A percentile compares a stretch with the other conserved stretches of the same genome.
These are phyloP conservation scores for Euphorbia tirucalli DNA, from an alignment of 345 rosid genomes.

Conservation along the genomic window DNA sequence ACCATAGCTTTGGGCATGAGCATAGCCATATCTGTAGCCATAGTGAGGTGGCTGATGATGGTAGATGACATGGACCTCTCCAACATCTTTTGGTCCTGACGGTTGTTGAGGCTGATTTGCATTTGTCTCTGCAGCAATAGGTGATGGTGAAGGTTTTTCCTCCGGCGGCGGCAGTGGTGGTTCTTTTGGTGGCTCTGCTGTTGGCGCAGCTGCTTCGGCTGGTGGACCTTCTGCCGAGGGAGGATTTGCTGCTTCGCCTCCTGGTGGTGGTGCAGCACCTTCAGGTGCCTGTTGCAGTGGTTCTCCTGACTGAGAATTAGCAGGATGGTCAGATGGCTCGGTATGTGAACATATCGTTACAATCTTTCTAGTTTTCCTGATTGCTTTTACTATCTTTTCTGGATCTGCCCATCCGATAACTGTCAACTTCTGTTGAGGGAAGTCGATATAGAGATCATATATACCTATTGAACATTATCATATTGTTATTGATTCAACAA, in stretches of 20 bases:
- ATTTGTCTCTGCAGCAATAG: conserved; percentile 27
- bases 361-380: conserved; percentile 59
- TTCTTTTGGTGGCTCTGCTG: conserved; percentile 45
- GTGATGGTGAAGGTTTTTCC: conserved; percentile 34
- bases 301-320: conserved; percentile 43
- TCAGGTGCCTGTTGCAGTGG: conserved; percentile 28
- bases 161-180: conserved; percentile 31
- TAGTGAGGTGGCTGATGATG: conserved; percentile 46
- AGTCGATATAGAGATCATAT: conserved; percentile 52
- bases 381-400: conserved; percentile 54
- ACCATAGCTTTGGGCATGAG: conserved; percentile 14
- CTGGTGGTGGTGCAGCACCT: conserved; percentile 31
- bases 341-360: conserved; percentile 53
- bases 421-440: conserved; percentile 63
- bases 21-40: conserved; percentile 37
- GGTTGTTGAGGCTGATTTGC: conserved; percentile 31
- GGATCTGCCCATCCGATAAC: conserved; percentile 76
- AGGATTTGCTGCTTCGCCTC: conserved; percentile 30
- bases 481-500: not conserved
- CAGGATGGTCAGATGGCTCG: conserved; percentile 37
- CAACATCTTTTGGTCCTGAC: conserved; percentile 41
- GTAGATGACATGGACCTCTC: conserved; percentile 46
- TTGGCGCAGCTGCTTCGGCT: conserved; percentile 31
- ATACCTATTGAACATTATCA: conserved; percentile 40
- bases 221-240: conserved; percentile 45